These are phyloP conservation scores for Monosporozyma solicola DNA, from an alignment of 805 yeast genomes.

Conservation along the genomic window DNA sequence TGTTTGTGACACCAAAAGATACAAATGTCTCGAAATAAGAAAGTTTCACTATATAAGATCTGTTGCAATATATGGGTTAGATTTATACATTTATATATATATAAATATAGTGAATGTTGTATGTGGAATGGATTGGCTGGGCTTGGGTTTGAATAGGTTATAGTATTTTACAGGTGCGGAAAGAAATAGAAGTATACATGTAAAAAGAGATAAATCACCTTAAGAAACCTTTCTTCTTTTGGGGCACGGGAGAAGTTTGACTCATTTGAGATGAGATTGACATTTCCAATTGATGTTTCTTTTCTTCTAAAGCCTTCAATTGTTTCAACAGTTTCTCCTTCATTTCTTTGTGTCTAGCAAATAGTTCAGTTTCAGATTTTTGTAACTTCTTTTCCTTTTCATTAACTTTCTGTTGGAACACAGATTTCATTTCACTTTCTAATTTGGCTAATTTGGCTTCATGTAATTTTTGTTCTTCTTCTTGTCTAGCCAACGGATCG, in stretches of 20 bases:
- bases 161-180: background rate
- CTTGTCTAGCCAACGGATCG: slow-evolving; percentile 86
- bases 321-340: slow-evolving; percentile 87
- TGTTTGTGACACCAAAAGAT: background rate
- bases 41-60: background rate
- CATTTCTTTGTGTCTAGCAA: slow-evolving; percentile 93
- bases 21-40: background rate
- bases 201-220: slow-evolving; percentile 3
- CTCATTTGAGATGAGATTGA: slow-evolving; percentile 31
- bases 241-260: slow-evolving; percentile 41
- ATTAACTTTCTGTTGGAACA: slow-evolving; percentile 90
- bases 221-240: slow-evolving; percentile 72
- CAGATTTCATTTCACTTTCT: slow-evolving; percentile 94
- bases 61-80: background rate
- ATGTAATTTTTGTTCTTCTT: slow-evolving; percentile 86
- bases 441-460: slow-evolving; percentile 88
- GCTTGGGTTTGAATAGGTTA: background rate
- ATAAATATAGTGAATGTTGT: background rate
- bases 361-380: slow-evolving; percentile 92
- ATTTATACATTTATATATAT: background rate
- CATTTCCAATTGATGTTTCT: slow-evolving; percentile 67
- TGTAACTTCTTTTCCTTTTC: slow-evolving; percentile 97
- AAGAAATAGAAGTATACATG: background rate
- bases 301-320: slow-evolving; percentile 82
- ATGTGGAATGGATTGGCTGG: background rate